Conservation (phyloP, 257 asterid genomes). For the Jaltomata sinuosa region DNA sequence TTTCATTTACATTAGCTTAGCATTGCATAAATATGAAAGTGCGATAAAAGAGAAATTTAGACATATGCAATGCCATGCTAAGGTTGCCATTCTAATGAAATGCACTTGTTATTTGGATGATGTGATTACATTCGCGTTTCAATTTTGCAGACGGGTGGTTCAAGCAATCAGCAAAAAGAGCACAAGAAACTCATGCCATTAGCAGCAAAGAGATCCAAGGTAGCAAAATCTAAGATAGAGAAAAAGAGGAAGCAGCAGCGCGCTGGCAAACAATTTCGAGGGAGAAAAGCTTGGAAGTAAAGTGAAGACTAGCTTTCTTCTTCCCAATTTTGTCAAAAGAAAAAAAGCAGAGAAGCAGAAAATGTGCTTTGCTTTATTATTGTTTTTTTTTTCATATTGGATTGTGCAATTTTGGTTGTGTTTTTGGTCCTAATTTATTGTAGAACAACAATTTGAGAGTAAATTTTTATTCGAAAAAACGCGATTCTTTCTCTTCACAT, state of each 20-base stretch:
- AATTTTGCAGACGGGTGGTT: slow-evolving; percentile 63
- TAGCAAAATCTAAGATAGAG: slow-evolving; percentile 30
- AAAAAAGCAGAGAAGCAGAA: neutral
- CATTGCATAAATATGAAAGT: neutral
- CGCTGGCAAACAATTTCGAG: slow-evolving; percentile 71
- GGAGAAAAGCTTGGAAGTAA: slow-evolving; percentile 94
- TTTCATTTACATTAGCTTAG: neutral
- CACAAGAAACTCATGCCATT: slow-evolving; percentile 71
- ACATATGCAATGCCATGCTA: too few relatives aligned
- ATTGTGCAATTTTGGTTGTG: neutral
- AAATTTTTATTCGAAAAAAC: neutral
- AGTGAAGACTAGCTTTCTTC: neutral
- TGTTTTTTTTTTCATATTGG: neutral
- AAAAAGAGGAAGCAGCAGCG: slow-evolving; percentile 38
- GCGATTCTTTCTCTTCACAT: neutral
- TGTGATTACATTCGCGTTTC: neutral
- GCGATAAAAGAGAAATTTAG: too few relatives aligned
- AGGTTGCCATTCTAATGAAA: neutral
- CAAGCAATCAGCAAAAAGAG: slow-evolving; percentile 70
- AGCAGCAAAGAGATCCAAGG: slow-evolving; percentile 56
- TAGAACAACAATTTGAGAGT: neutral
- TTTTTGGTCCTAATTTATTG: neutral
- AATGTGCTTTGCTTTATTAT: neutral
- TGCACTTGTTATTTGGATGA: neutral
- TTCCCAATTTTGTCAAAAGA: neutral